Evolutionary conservation across 2,329 filamentous ascomycete species (phyloP).

Genomic region (Epichloe glyceriae): DNA sequence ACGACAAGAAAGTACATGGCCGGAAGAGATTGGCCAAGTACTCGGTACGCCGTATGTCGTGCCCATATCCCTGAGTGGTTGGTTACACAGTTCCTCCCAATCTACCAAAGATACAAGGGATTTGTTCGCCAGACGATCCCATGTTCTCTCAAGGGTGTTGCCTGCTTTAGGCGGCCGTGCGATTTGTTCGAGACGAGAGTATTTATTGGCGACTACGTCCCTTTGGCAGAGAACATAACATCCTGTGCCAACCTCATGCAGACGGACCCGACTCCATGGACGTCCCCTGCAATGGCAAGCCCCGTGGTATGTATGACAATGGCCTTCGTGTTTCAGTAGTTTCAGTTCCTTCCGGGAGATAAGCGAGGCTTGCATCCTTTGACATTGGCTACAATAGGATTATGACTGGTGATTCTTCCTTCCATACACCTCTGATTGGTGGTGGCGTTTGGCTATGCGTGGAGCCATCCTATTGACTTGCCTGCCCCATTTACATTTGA

Average conservation of each 20-base stretch:
- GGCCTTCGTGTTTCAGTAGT: slow-evolving; percentile 1
- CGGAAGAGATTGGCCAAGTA: background rate
- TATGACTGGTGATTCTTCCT: background rate
- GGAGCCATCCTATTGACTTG: background rate
- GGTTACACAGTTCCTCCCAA: background rate
- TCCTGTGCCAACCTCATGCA: background rate
- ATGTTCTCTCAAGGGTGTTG: background rate
- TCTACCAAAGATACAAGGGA: background rate
- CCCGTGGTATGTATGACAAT: background rate
- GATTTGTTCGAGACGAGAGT: background rate
- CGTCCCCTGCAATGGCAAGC: background rate
- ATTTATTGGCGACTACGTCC: background rate
- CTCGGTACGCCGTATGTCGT: too few species aligned
- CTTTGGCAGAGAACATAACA: background rate
- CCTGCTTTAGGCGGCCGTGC: background rate
- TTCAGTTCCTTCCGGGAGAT: background rate
- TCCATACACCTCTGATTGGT: background rate
- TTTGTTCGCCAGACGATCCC: background rate
- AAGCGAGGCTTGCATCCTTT: background rate
- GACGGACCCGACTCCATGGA: background rate
- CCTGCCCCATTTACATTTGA: background rate
- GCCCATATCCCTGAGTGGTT: background rate
- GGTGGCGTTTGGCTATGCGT: background rate
- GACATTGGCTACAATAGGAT: background rate
- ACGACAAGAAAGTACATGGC: background rate